Evolutionary conservation across 2,329 filamentous ascomycete genomes (phyloP), one percentile per base, ranked within the genome.

Genomic region (Microsporum canis): DNA sequence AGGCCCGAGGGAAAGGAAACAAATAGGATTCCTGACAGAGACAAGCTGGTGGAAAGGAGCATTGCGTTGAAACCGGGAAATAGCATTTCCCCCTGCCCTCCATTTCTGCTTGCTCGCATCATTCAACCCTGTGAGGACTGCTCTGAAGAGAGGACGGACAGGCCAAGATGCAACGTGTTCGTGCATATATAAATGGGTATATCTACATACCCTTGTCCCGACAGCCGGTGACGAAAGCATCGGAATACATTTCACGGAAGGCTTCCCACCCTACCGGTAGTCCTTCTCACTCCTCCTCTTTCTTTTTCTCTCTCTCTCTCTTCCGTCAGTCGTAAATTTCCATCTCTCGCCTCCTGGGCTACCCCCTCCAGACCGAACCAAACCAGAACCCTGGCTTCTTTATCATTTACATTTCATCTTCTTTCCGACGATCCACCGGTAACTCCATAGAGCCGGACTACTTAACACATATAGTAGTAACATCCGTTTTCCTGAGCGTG

Each of bases 131-230:
- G 51, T 55, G 51, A 14, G 10, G 14, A 55, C 3, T 55, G 7
- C 8, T 34, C 51, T 55, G 51, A 55, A n/a, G 23, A 55, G 51
- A 55, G 51, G 31, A 51, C 14, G 6, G 51, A 34, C 31, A 3
- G 51, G 51, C 51, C 51, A 55, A 55, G 51, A 36, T 34, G 51
- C 51, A 17, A 55, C 51, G 51, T 55, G 51, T 33, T 55, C 51
- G 51, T 55, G 51, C 51, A 55, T 55, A 55, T 55, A 55, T 55
- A 38, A 55, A 55, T 36, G 51, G 51, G 51, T 55, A 55, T 55
- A 55, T 55, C 51, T 55, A 55, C 17, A 23, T 23, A 23, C 51
- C 51, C 51, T 55, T 34, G 51, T 55, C 51, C 33, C 31, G 31
- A 34, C 51, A 55, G 31, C 33, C 31, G 51, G 51, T 34, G 51